Conservation (phyloP, 1,139 yeast species). For the Pichia sp. region DNA sequence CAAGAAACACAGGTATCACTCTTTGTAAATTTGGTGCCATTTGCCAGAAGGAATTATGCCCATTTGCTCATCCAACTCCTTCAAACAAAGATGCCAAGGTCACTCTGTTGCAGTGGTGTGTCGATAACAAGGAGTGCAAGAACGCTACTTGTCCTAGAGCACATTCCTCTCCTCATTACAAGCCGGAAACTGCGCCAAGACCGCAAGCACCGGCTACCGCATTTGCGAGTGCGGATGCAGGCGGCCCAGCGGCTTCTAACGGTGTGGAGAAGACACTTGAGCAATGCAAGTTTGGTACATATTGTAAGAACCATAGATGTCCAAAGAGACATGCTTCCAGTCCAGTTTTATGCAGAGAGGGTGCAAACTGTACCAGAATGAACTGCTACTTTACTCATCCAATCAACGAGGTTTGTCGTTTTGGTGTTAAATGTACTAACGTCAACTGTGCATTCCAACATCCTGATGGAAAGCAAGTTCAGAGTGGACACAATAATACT, state of each 20-base stretch:
- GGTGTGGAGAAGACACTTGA: conserved; percentile 46
- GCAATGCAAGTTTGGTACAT: conserved; percentile 71
- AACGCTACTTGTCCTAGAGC: conserved; percentile 61
- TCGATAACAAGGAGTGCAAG: conserved; percentile 56
- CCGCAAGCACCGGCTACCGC: neutral
- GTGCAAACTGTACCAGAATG: conserved; percentile 64
- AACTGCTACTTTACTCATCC: conserved; percentile 86
- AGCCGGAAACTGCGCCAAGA: conserved; percentile 16
- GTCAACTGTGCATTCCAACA: conserved; percentile 66
- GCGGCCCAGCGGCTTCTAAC: neutral
- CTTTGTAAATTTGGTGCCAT: conserved; percentile 69
- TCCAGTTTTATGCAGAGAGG: conserved; percentile 70
- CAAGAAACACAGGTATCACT: conserved; percentile 37
- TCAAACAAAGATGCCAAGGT: conserved; percentile 70
- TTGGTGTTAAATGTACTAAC: conserved; percentile 67
- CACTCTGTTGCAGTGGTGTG: conserved; percentile 67
- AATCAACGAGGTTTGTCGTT: conserved; percentile 68
- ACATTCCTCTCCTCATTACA: conserved; percentile 66
- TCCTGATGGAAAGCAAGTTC: conserved; percentile 58
- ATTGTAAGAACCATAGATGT: conserved; percentile 72
- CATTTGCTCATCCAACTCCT: conserved; percentile 89
- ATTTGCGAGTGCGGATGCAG: neutral
- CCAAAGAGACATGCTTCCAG: conserved; percentile 80
- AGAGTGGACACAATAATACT: conserved; percentile 25
- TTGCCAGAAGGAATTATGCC: conserved; percentile 73